These are phyloP conservation scores for Passiflora organensis DNA, from an alignment of 345 rosid genomes.

Conservation along the genomic window DNA sequence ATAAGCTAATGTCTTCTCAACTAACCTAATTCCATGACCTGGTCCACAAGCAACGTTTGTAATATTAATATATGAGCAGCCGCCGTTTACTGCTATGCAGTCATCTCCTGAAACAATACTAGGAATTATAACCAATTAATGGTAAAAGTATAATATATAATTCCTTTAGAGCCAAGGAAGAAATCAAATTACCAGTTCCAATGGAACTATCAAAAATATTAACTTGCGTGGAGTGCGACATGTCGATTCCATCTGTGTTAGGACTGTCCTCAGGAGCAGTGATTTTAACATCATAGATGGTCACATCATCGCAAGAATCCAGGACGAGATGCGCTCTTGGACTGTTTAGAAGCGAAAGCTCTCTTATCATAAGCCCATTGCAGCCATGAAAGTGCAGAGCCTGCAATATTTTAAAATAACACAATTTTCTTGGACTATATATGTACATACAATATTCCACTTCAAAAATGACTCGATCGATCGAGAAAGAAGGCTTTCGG, in stretches of 20 bases:
- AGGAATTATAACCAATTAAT: too few species aligned
- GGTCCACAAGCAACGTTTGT: constrained; percentile 48
- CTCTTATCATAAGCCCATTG: not conserved
- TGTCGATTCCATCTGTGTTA: constrained; percentile 42
- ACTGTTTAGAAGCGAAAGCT: constrained; percentile 9
- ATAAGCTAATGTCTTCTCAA: too few species aligned
- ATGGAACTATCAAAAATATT: constrained; percentile 10
- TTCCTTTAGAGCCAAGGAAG: too few species aligned
- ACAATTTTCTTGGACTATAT: too few species aligned
- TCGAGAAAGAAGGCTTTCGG: too few species aligned
- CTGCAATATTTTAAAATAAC: not conserved
- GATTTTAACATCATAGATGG: not conserved
- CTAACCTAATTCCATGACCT: constrained; percentile 30
- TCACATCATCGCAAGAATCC: constrained; percentile 1
- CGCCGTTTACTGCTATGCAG: constrained; percentile 37
- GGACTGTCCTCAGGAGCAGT: constrained; percentile 33
- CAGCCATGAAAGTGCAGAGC: not conserved
- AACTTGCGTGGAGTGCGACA: constrained; percentile 1
- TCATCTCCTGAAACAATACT: constrained; percentile 51
- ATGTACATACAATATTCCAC: too few species aligned
- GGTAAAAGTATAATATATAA: too few species aligned
- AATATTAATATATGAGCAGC: constrained; percentile 24
- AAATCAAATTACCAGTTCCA: constrained; percentile 14
- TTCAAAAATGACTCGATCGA: too few species aligned
- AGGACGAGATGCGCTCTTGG: constrained; percentile 21